Base-by-base conservation (phyloP, 805 yeast species). In the Kazachstania taianensis region DNA sequence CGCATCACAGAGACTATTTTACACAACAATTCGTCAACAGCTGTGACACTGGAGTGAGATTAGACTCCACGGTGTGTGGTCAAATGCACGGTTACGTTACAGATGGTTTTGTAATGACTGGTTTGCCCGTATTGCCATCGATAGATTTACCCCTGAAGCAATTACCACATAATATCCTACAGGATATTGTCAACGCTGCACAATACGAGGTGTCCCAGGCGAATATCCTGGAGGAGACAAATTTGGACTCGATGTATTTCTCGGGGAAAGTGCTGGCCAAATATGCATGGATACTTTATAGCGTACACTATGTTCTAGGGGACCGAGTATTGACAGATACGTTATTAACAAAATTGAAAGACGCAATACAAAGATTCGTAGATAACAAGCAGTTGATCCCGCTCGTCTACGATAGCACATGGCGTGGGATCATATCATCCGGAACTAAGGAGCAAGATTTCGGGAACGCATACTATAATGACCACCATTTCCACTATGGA, bases 201-300 rank as follows among this genome's bases (percentile, higher is more conserved):
- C 37, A 39, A 0, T 23, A 37, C 3, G 70, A 66, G 27, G 57
- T 59, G 10, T 40, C 46, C 12, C 64, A 59, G 25, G 42, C 40
- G n/a, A 39, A 44, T 19, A 40, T 44, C 12, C 22, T 37, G 6
- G 35, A 33, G n/a, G 66, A 69, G 57, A 66, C 78, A 0, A 63
- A 75, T 40, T 52, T 75, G 35, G 84, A 84, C 42, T 84, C 96
- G 1, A 87, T 87, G 82, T 89, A 89, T 60, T 76, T 83, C 15
- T 72, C 94, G 2, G 98, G 97, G 9, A 89, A 92, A 55, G 69
- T 75, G 19, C 63, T 87, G 33, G 95, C 86, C 46, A 92, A 87
- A 61, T 92, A 82, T 59, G 96, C 97, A 0, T 81, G 81, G 67
- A 70, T 92, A 35, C 66, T 85, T 10, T 81, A 81, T 43, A 83